Base-by-base conservation (phyloP, 495 filamentous ascomycete species). In the Penicillium ochrochloron region DNA sequence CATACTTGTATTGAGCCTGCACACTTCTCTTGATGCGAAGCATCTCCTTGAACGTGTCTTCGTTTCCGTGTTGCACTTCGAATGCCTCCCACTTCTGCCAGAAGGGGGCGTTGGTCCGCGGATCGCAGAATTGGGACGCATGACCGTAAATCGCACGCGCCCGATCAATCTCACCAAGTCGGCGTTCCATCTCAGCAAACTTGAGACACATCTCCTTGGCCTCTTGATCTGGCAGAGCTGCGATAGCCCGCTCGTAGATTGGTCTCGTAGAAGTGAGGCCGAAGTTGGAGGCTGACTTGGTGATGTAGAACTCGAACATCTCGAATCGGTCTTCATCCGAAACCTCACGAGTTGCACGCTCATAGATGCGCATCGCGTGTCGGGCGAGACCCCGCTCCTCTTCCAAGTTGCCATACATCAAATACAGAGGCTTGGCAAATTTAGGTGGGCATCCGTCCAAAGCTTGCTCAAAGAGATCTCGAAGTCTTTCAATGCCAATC, bases 271-370 rank as follows among this genome's bases (percentile, higher is more conserved):
- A 98, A 2, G 95, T 91, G 25, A 99, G 84, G 8, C 95, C 95
- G 66, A 99, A 99, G 76, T 99, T 99, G 11, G 94, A 96, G 0
- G 95, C 95, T 1, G 94, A 97, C 73, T 99, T 98, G 53, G 96
- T 97, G 75, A 99, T 97, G 83, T 98, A 99, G 74, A 97, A 97
- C 74, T 97, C 94, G 81, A 97, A 99, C 93, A 99, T 97, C 75
- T 97, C 96, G 67, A 92, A 89, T 12, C 93, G 84, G 71, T 98
- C 93, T 69, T 97, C 94, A 74, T 99, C 95, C 19, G 93, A 91
- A 9, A 99, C 96, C 17, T 95, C 93, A 5, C 95, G 90, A 19
- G 95, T 98, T 29, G 96, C 95, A 56, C 95, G 91, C 77, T 99
- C 95, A 76, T 99, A 99, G 61, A 99, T 99, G 33, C 95, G 88